Evolutionary conservation across 176 grass and related monocot genomes (phyloP).

Genomic region (Oryza officinalis): DNA sequence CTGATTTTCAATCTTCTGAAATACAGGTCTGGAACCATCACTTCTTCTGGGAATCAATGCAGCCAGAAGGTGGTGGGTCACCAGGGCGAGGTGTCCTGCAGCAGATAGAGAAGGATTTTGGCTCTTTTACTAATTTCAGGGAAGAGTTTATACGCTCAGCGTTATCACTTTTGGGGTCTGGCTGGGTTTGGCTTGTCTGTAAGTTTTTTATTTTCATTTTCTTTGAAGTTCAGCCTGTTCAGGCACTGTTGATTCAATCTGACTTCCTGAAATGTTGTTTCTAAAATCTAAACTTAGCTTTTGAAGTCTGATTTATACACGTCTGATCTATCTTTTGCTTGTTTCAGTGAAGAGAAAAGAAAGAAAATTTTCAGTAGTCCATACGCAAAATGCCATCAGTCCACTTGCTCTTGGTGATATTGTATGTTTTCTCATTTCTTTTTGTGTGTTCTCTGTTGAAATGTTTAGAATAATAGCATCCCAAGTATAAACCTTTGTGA

Average conservation of each 20-base stretch:
- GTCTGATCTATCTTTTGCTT: conserved; percentile 20
- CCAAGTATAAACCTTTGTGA: conserved; percentile 18
- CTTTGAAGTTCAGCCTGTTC: conserved; percentile 12
- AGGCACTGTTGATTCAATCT: not conserved
- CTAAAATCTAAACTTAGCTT: not conserved
- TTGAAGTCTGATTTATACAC: not conserved
- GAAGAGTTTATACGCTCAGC: conserved; percentile 74
- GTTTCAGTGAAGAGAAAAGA: conserved; percentile 68
- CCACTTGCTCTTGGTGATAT: conserved; percentile 89
- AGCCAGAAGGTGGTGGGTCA: conserved; percentile 69
- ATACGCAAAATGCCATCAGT: conserved; percentile 80
- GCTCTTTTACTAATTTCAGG: conserved; percentile 80
- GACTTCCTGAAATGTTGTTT: not conserved
- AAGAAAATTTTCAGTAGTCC: conserved; percentile 62
- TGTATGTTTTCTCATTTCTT: conserved; percentile 51
- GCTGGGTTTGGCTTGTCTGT: conserved; percentile 94
- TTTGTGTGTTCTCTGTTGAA: not conserved
- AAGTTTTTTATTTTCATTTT: conserved; percentile 34
- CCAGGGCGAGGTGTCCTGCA: conserved; percentile 61
- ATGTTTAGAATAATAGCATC: not conserved
- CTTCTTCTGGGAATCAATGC: conserved; percentile 98
- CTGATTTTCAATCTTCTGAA: not conserved
- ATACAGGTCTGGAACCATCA: conserved; percentile 89
- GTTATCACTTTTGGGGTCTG: conserved; percentile 59
- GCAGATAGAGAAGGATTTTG: conserved; percentile 96